phyloP scores from a whole-genome alignment of 148 eudicot species.

The Arbutus unedo region DNA sequence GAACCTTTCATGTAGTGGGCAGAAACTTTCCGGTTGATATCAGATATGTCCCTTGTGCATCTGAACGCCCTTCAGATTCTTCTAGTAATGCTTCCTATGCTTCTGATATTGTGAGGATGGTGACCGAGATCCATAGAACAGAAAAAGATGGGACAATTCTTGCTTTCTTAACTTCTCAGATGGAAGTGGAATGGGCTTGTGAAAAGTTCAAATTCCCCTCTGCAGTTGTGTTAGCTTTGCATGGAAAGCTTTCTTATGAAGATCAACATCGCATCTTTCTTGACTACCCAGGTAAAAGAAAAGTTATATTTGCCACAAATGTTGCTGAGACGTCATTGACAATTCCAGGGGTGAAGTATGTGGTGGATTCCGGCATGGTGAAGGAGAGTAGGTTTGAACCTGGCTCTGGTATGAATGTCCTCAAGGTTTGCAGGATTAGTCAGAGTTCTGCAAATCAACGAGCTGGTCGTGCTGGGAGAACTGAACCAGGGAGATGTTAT shows the following conservation, averaged over 20 bases:
- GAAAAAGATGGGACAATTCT: slow-evolving; percentile 78
- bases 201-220: slow-evolving; percentile 43
- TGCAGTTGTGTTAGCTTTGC: slow-evolving; percentile 64
- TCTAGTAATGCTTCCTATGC: slow-evolving; percentile 54
- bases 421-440: slow-evolving; percentile 74
- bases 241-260: slow-evolving; percentile 78
- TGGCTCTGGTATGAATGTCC: slow-evolving; percentile 80
- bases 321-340: slow-evolving; percentile 95
- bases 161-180: slow-evolving; percentile 86
- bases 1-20: slow-evolving; percentile 59
- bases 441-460: slow-evolving; percentile 93
- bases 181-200: slow-evolving; percentile 96
- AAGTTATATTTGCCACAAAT: slow-evolving; percentile 91
- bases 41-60: slow-evolving; percentile 54
- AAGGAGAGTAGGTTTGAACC: slow-evolving; percentile 90
- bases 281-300: slow-evolving; percentile 61
- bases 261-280: slow-evolving; percentile 71
- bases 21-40: slow-evolving; percentile 85
- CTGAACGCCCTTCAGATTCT: slow-evolving; percentile 32
- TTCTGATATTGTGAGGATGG: slow-evolving; percentile 52
- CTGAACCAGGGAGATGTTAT: slow-evolving; percentile 86
- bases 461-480: slow-evolving; percentile 98
- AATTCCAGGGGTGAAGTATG: slow-evolving; percentile 88
- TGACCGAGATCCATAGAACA: slow-evolving; percentile 59
- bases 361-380: slow-evolving; percentile 88